These are phyloP conservation scores for Mariannaea elegans DNA, from an alignment of 2,329 filamentous ascomycete genomes.

Conservation along the genomic window DNA sequence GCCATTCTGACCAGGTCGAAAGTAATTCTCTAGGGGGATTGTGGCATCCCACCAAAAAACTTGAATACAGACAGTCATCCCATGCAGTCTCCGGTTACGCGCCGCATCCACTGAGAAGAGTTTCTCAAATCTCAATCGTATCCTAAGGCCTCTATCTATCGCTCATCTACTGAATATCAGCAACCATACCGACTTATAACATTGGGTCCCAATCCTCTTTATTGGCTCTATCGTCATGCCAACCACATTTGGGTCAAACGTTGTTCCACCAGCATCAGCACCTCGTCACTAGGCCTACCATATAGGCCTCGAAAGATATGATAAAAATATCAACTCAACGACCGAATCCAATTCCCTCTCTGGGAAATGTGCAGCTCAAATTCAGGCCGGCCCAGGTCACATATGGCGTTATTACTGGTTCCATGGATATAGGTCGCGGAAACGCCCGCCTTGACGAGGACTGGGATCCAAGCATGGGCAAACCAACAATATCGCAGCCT, in stretches of 20 bases:
- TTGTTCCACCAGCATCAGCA: not conserved
- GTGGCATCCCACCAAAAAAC: slow-evolving; percentile 14
- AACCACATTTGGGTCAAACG: no score
- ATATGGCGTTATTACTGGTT: slow-evolving; percentile 1
- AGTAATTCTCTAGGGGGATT: slow-evolving; percentile 1
- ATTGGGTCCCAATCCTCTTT: no score
- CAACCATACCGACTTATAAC: no score
- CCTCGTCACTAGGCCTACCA: not conserved
- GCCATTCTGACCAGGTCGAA: not conserved
- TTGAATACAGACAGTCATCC: slow-evolving; percentile 10
- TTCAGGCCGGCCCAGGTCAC: slow-evolving; percentile 9
- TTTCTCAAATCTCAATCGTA: no score
- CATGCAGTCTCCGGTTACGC: not conserved
- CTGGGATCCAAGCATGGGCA: slow-evolving; percentile 10
- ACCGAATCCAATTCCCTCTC: slow-evolving; percentile 11
- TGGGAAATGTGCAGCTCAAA: not conserved
- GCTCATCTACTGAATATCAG: no score
- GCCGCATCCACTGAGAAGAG: not conserved
- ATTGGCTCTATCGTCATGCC: no score
- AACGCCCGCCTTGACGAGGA: slow-evolving; percentile 20
- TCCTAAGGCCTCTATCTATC: no score
- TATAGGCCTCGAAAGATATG: not conserved
- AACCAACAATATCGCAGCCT: not conserved
- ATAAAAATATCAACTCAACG: not conserved
- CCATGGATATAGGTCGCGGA: slow-evolving; percentile 19